Percentiles rank a stretch among this genome's conserved stretches.
Evolutionary conservation across 768 basidiomycete species (phyloP).

Genomic region (Boletus rufocinnamomeus): DNA sequence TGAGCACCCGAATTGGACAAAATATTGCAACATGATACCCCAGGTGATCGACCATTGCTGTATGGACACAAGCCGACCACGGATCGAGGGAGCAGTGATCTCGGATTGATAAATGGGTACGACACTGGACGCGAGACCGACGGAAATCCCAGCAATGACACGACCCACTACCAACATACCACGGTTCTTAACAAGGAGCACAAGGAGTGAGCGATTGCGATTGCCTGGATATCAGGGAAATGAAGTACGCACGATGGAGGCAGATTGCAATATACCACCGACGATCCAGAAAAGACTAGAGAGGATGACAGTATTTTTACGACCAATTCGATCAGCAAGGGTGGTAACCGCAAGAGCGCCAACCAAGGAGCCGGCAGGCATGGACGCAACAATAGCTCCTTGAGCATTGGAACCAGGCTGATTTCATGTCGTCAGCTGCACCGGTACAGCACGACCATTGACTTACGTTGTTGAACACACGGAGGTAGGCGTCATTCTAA

Average conservation of each 20-base stretch:
- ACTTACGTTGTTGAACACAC: slow-evolving; percentile 30
- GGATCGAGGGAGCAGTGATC: slow-evolving; percentile 69
- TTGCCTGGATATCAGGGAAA: not conserved
- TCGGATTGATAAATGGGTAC: slow-evolving; percentile 79
- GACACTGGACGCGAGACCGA: slow-evolving; percentile 64
- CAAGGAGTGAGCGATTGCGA: not conserved
- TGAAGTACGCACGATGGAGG: slow-evolving; percentile 42
- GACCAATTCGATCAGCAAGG: slow-evolving; percentile 65
- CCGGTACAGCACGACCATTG: not conserved
- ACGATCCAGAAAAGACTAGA: slow-evolving; percentile 72
- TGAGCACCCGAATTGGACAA: slow-evolving; percentile 74
- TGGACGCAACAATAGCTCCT: slow-evolving; percentile 75
- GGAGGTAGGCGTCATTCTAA: slow-evolving; percentile 32
- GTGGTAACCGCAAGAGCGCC: slow-evolving; percentile 64
- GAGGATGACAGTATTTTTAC: slow-evolving; percentile 66
- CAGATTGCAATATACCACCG: slow-evolving; percentile 72
- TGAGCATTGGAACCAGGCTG: slow-evolving; percentile 56
- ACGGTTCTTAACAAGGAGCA: slow-evolving; percentile 46
- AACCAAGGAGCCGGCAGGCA: slow-evolving; percentile 71
- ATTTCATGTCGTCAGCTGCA: slow-evolving; percentile 9
- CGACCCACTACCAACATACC: slow-evolving; percentile 76
- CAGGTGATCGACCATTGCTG: slow-evolving; percentile 84
- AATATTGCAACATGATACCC: slow-evolving; percentile 77
- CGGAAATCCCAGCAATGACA: slow-evolving; percentile 66
- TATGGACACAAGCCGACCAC: slow-evolving; percentile 72